Percentiles rank a stretch among this genome's conserved stretches.
Evolutionary conservation across 208 protist genomes (phyloP).

Genomic region (Wallacemonas sp.): DNA sequence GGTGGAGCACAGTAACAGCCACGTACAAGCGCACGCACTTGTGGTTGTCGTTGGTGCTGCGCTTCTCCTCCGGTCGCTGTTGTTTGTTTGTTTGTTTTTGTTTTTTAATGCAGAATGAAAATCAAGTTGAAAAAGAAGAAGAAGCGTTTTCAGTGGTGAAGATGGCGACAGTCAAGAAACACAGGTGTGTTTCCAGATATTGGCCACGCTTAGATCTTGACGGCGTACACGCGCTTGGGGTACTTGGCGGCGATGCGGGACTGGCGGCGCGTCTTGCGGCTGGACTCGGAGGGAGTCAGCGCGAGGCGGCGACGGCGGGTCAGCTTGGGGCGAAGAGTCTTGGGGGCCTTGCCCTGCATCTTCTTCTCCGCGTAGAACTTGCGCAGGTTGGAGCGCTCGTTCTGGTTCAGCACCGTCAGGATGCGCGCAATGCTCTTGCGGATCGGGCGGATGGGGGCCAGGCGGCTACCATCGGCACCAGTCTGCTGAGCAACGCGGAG

Average conservation of each 20-base stretch:
- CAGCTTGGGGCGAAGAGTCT: slow-evolving; percentile 83
- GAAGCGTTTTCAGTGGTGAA: slow-evolving; percentile 8
- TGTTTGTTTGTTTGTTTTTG: background rate
- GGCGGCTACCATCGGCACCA: slow-evolving; percentile 85
- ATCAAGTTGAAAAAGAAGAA: slow-evolving; percentile 3
- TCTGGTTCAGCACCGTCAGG: slow-evolving; percentile 97
- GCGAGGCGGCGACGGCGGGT: slow-evolving; percentile 88
- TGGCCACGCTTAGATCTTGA: slow-evolving; percentile 92
- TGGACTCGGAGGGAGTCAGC: slow-evolving; percentile 87
- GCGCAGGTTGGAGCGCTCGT: slow-evolving; percentile 90
- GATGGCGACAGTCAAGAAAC: background rate
- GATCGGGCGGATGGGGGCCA: slow-evolving; percentile 96
- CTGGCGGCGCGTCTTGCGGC: slow-evolving; percentile 87
- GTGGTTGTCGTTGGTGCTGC: background rate
- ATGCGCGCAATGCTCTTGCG: slow-evolving; percentile 97
- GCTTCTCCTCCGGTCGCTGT: too few relatives aligned
- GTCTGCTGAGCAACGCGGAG: slow-evolving; percentile 97
- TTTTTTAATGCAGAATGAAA: slow-evolving; percentile 1
- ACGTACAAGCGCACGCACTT: background rate
- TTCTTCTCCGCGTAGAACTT: slow-evolving; percentile 95
- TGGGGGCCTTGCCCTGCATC: slow-evolving; percentile 75
- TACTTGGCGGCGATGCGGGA: slow-evolving; percentile 74
- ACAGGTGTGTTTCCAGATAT: too few relatives aligned
- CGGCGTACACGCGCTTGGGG: slow-evolving; percentile 88
- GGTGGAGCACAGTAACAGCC: background rate